Base-by-base conservation (phyloP, 2,329 filamentous ascomycete genomes). In the Talaromyces atroroseus region DNA sequence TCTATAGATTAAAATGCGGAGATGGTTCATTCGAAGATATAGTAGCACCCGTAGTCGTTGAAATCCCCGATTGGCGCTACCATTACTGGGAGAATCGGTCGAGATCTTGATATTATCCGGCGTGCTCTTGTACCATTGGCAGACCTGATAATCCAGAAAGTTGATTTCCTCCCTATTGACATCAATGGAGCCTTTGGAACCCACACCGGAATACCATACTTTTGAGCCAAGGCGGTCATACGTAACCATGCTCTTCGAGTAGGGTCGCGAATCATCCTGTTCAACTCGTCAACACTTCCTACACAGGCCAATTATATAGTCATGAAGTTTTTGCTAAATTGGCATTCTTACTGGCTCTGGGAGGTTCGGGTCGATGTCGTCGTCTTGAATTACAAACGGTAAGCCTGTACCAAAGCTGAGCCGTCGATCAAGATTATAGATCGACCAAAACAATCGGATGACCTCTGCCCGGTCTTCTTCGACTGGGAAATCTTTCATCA, bases 401-500 rank as follows among this genome's bases (percentile, higher is more conserved):
- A 96, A 80, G 0, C 91, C 91, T 0, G 89, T 92, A n/a, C 87
- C 89, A 63, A 96, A 90, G 61, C 88, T 90, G 90, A 90, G 96
- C 51, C 91, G 81, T 40, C 90, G 80, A 68, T 96, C 92, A 40
- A 96, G 77, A 3, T 91, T 86, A 66, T 94, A 95, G 18, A 91
- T 85, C 1, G 87, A 85, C 92, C 90, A 96, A 70, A 95, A 95
- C 14, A 89, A 82, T 50, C 86, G 83, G 26, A 89, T 79, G 0
- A 88, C 85, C 51, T 83, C 80, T 50, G 80, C 78, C 49, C 89
- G 82, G 59, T 91, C 87, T 44, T 84, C 78, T 46, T 89, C 84
- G 60, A 88, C 82, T 7, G 79, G 73, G 48, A 92, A 89, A 18
- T 79, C 77, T 57, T 82, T 83, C 53, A 85, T 76, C 57, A 95